phyloP scores from a whole-genome alignment of 2,329 filamentous ascomycete genomes.

The Arthrobotrys iridis region DNA sequence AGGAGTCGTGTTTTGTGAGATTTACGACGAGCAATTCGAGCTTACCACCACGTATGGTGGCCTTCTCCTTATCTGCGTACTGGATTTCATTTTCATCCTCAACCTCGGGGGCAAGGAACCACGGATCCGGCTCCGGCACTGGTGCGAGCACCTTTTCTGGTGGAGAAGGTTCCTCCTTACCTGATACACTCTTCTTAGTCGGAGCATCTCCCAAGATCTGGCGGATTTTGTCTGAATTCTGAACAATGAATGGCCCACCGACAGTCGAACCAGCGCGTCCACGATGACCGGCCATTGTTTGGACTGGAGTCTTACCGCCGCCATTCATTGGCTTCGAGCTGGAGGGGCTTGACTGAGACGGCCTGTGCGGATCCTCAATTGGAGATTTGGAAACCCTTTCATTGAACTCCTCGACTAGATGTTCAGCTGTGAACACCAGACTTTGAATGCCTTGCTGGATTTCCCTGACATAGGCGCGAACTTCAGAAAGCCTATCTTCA shows the following conservation, averaged over 20 bases:
- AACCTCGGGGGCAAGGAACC: conserved; percentile 75
- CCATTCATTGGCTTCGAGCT: not conserved
- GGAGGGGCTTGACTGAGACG: conserved; percentile 41
- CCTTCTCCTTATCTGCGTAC: conserved; percentile 77
- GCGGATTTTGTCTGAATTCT: conserved; percentile 61
- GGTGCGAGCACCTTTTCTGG: conserved; percentile 60
- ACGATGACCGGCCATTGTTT: conserved; percentile 2
- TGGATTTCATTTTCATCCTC: conserved; percentile 89
- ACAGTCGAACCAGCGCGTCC: conserved; percentile 37
- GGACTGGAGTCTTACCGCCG: conserved; percentile 23
- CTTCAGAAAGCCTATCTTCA: conserved; percentile 83
- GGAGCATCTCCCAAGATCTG: conserved; percentile 67
- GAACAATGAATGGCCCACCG: conserved; percentile 32
- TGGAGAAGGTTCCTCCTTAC: conserved; percentile 62
- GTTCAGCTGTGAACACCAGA: conserved; percentile 84
- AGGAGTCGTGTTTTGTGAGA: conserved; percentile 91
- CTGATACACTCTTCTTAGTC: conserved; percentile 64
- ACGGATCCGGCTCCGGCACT: conserved; percentile 81
- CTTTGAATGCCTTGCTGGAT: conserved; percentile 88
- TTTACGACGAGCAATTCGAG: conserved; percentile 91
- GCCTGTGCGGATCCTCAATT: conserved; percentile 55
- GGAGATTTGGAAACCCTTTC: conserved; percentile 48
- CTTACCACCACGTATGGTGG: conserved; percentile 86
- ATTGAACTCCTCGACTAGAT: conserved; percentile 73
- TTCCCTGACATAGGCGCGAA: conserved; percentile 71